Conservation (phyloP, 441 rosid species). For the Euphorbia celastroides region DNA sequence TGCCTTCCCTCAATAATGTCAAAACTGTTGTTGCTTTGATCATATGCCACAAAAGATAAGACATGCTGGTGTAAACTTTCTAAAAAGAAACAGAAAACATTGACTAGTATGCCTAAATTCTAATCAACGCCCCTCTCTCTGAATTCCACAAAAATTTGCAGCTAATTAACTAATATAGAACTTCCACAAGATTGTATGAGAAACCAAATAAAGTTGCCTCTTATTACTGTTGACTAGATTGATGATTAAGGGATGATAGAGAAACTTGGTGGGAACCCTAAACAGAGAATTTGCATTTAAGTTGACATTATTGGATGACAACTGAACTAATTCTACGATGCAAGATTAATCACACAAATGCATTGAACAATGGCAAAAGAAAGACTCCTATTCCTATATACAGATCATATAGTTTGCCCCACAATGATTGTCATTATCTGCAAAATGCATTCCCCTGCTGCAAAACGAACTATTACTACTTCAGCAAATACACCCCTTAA, state of each 20-base stretch:
- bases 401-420: slow-evolving; percentile 2
- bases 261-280: not conserved
- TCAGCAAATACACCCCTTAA: not conserved
- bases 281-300: too few relatives aligned
- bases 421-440: not conserved
- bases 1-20: not conserved
- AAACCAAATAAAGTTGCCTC: not conserved
- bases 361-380: not conserved
- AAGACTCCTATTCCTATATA: not conserved
- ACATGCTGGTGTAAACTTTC: not conserved
- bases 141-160: not conserved
- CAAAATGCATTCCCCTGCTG: not conserved
- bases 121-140: not conserved
- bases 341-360: not conserved
- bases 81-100: not conserved
- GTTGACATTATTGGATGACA: not conserved
- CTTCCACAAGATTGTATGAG: not conserved
- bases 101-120: not conserved
- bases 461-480: not conserved
- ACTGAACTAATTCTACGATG: not conserved
- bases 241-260: not conserved
- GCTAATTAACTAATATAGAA: too few relatives aligned
- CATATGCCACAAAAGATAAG: not conserved
- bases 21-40: not conserved
- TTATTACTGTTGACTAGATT: not conserved